Percentiles rank a stretch among this genome's conserved stretches.
Conservation (phyloP, 257 asterid genomes). For the Solanum piurae region DNA sequence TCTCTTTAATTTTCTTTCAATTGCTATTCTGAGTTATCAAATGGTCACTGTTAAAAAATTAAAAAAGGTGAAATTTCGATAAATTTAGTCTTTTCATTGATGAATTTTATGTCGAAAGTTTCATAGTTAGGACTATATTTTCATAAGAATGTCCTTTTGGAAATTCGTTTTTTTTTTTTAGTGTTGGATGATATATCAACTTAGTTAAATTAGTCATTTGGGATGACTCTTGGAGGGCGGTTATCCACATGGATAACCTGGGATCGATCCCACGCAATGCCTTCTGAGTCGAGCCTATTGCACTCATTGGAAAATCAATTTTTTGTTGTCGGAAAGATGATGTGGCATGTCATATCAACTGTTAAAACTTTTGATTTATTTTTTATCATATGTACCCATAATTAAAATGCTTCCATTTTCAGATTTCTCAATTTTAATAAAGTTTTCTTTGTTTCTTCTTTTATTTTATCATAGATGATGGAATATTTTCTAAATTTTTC, state of each 20-base stretch:
- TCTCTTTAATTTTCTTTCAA: too few species aligned
- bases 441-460: too few species aligned
- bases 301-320: not conserved
- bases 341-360: not conserved
- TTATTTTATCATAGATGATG: too few species aligned
- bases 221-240: too few species aligned
- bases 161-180: too few species aligned
- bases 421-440: too few species aligned
- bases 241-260: rapidly evolving
- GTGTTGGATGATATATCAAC: not conserved
- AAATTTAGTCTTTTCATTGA: not conserved
- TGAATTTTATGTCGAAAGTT: not conserved
- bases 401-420: too few species aligned
- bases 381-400: not conserved
- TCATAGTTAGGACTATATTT: not conserved
- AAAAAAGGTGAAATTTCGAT: not conserved
- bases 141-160: not conserved
- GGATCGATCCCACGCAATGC: too few species aligned
- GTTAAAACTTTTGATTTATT: not conserved
- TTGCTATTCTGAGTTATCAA: not conserved
- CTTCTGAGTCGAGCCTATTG: too few species aligned
- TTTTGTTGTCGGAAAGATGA: not conserved
- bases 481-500: too few species aligned
- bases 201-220: too few species aligned
- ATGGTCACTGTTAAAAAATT: not conserved